Evolutionary conservation across 805 yeast genomes (phyloP).

Genomic region (Metschnikowia arizonensis): DNA sequence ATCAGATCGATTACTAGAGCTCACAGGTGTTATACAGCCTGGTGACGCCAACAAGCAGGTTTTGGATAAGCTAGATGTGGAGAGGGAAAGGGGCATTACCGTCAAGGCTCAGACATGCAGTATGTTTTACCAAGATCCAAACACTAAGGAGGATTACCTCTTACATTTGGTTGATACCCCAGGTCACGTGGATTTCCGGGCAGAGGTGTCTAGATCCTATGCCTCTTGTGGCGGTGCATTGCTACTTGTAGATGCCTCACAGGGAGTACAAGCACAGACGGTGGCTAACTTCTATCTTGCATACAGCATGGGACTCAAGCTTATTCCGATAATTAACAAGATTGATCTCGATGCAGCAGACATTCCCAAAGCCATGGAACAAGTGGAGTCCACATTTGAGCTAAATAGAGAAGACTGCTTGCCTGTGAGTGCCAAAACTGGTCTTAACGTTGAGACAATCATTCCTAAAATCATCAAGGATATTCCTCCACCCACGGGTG

Average conservation of each 20-base stretch:
- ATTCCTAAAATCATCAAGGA: conserved; percentile 77
- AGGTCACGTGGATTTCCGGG: conserved; percentile 94
- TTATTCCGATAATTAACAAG: conserved; percentile 88
- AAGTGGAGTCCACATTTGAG: conserved; percentile 82
- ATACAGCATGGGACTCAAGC: conserved; percentile 71
- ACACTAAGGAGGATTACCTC: conserved; percentile 67
- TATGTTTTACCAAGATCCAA: conserved; percentile 67
- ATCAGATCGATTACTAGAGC: conserved; percentile 80
- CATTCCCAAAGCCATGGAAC: conserved; percentile 72
- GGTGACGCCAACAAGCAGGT: conserved; percentile 72
- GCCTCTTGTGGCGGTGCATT: conserved; percentile 96
- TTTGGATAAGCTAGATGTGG: conserved; percentile 88
- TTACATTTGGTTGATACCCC: conserved; percentile 95
- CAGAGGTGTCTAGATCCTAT: conserved; percentile 89
- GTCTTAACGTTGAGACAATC: conserved; percentile 70
- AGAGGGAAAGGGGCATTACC: conserved; percentile 93
- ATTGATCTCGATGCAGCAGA: conserved; percentile 88
- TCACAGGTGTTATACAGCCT: conserved; percentile 82
- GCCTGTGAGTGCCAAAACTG: conserved; percentile 90
- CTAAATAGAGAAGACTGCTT: conserved; percentile 69
- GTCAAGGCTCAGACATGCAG: conserved; percentile 96
- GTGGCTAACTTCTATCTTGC: conserved; percentile 96
- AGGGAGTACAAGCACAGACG: conserved; percentile 96
- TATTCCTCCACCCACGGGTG: conserved; percentile 76
- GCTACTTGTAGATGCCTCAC: conserved; percentile 86